Percentiles rank a stretch among this genome's conserved stretches.
Evolutionary conservation across 2,329 filamentous ascomycete species (phyloP).

Genomic region (Sphaerulina vaccinii): DNA sequence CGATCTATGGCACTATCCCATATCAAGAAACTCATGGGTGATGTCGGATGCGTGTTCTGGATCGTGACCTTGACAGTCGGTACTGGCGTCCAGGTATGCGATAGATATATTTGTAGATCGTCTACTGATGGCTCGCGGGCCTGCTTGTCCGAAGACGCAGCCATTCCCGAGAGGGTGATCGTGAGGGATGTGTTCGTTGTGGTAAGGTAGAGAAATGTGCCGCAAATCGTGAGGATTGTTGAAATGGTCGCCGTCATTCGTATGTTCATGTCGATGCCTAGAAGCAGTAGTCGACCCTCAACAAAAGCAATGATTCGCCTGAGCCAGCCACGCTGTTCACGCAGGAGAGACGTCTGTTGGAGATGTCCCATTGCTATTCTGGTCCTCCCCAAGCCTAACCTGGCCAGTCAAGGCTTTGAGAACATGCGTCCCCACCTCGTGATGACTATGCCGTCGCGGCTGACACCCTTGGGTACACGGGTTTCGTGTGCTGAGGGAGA

Average conservation of each 20-base stretch:
- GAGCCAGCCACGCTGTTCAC: too few species aligned
- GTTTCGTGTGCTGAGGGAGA: too few species aligned
- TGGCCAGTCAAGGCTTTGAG: too few species aligned
- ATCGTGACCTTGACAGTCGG: constrained; percentile 37
- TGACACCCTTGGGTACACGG: too few species aligned
- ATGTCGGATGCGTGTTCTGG: constrained; percentile 38
- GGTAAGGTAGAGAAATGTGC: neutral
- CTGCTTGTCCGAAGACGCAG: neutral
- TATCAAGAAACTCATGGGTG: constrained; percentile 40
- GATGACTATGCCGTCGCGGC: too few species aligned
- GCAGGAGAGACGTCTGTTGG: too few species aligned
- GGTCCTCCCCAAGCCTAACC: too few species aligned
- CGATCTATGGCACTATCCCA: constrained; percentile 45
- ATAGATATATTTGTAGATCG: constrained; percentile 10
- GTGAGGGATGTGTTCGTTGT: neutral
- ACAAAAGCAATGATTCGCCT: too few species aligned
- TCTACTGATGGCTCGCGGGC: constrained; percentile 2
- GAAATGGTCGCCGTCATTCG: neutral
- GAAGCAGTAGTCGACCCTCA: neutral
- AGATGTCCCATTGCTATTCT: too few species aligned
- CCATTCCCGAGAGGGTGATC: neutral
- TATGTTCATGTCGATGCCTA: constrained; percentile 1
- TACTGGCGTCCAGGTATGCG: constrained; percentile 3
- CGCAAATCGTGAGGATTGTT: neutral
- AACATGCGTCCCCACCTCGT: too few species aligned